These are phyloP conservation scores for Ganoderma multipileum DNA, from an alignment of 1,284 basidiomycete species.

Conservation along the genomic window DNA sequence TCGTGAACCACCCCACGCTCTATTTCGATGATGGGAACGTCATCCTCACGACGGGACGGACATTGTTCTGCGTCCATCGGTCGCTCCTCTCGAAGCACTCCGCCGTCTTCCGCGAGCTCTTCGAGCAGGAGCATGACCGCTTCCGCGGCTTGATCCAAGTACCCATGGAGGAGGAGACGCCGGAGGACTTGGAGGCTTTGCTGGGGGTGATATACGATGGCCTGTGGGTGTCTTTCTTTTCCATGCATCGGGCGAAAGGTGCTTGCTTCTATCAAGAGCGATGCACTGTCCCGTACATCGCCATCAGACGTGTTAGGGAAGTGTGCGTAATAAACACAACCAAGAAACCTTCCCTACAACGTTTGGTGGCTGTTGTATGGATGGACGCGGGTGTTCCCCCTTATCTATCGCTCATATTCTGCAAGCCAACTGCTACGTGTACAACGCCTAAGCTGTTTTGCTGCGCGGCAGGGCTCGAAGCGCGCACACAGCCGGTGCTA, in stretches of 20 bases:
- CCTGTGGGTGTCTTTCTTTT: constrained; percentile 32
- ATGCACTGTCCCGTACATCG: no score
- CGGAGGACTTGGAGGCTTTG: constrained; percentile 38
- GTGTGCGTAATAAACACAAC: no score
- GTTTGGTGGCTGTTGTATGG: no score
- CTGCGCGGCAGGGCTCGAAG: no score
- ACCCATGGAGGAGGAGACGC: constrained; percentile 36
- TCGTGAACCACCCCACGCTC: constrained; percentile 36
- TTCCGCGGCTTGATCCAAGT: constrained; percentile 38
- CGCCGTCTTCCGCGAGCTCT: constrained; percentile 35
- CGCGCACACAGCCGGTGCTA: no score
- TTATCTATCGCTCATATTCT: no score
- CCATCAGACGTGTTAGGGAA: no score
- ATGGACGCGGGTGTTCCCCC: no score
- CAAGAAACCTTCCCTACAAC: no score
- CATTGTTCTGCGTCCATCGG: constrained; percentile 39
- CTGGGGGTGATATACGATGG: constrained; percentile 40
- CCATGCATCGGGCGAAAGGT: constrained; percentile 14
- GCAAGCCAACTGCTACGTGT: no score
- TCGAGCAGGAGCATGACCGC: constrained; percentile 29
- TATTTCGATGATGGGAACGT: constrained; percentile 43
- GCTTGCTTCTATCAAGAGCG: constrained; percentile 18
- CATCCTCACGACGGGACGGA: constrained; percentile 33
- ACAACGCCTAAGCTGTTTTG: no score
- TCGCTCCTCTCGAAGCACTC: constrained; percentile 38